Percentiles rank a stretch among this genome's conserved stretches.
Conservation (phyloP, 2,329 filamentous ascomycete genomes). For the Hypoxylon sp. region DNA sequence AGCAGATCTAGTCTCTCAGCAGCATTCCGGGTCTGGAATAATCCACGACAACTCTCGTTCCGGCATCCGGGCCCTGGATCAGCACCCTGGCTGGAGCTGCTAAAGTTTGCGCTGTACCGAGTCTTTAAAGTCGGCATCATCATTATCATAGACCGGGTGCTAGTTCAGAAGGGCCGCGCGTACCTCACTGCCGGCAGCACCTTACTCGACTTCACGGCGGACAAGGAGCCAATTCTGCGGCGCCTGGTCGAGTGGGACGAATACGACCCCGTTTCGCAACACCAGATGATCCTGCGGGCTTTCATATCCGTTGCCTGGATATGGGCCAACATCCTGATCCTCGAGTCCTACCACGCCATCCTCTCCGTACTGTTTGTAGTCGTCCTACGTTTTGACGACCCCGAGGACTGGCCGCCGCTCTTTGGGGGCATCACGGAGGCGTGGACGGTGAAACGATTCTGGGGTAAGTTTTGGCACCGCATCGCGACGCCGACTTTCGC, state of each 20-base stretch:
- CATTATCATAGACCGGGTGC: conserved; percentile 13
- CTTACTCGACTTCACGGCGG: conserved; percentile 20
- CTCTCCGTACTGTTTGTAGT: conserved; percentile 13
- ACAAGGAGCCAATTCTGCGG: conserved; percentile 23
- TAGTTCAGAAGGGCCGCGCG: neutral
- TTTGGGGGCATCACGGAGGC: conserved; percentile 13
- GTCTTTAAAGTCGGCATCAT: conserved; percentile 9
- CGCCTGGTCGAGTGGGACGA: conserved; percentile 14
- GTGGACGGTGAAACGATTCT: conserved; percentile 16
- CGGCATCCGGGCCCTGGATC: neutral
- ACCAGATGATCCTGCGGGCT: conserved; percentile 14
- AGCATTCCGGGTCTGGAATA: conserved; percentile 22
- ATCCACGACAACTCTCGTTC: conserved; percentile 16
- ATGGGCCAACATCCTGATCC: conserved; percentile 13
- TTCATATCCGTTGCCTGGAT: conserved; percentile 22
- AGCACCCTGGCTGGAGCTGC: conserved; percentile 2
- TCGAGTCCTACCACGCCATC: conserved; percentile 16
- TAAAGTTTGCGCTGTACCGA: conserved; percentile 15
- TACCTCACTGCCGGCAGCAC: conserved; percentile 10
- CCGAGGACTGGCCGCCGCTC: conserved; percentile 24
- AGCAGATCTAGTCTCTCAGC: conserved; percentile 20
- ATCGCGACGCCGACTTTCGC: conserved; percentile 12
- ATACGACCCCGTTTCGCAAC: conserved; percentile 12
- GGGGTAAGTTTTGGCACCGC: conserved; percentile 26
- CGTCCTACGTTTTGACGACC: conserved; percentile 9